phyloP scores from a whole-genome alignment of 352 stramenopile species.

The Phytophthora pisi region DNA sequence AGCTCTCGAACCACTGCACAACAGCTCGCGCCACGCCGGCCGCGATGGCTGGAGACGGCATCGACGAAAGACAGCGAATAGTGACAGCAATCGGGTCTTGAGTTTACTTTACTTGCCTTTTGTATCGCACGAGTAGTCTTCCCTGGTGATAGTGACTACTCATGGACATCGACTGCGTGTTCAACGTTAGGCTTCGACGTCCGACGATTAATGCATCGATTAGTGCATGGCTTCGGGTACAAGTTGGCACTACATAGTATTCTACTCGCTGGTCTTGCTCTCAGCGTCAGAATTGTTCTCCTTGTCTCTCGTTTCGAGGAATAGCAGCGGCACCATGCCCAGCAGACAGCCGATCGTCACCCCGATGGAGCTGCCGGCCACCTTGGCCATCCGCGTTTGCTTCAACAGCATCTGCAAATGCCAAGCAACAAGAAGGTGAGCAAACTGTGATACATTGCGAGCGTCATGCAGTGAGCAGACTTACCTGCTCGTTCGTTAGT shows the following conservation, averaged over 20 bases:
- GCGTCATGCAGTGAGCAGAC: too few relatives aligned
- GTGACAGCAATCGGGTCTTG: neutral
- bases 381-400: conserved; percentile 69
- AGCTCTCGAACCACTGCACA: conserved; percentile 66
- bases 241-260: neutral
- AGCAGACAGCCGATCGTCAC: conserved; percentile 80
- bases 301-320: conserved; percentile 67
- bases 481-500: conserved; percentile 70
- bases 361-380: conserved; percentile 66
- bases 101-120: too few relatives aligned
- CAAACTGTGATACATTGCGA: neutral
- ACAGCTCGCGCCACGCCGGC: conserved; percentile 48
- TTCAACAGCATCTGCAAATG: conserved; percentile 60
- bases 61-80: neutral
- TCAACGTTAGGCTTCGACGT: neutral
- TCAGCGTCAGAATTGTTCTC: neutral
- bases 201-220: neutral
- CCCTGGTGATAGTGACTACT: neutral
- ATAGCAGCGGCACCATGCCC: conserved; percentile 78
- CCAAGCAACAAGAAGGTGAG: neutral
- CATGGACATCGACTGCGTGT: neutral
- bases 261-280: conserved; percentile 5
- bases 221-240: neutral
- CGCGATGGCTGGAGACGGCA: conserved; percentile 23
- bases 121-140: neutral